These are phyloP conservation scores for Ganoderma leucocontextum DNA, from an alignment of 1,284 basidiomycete species.

Conservation along the genomic window DNA sequence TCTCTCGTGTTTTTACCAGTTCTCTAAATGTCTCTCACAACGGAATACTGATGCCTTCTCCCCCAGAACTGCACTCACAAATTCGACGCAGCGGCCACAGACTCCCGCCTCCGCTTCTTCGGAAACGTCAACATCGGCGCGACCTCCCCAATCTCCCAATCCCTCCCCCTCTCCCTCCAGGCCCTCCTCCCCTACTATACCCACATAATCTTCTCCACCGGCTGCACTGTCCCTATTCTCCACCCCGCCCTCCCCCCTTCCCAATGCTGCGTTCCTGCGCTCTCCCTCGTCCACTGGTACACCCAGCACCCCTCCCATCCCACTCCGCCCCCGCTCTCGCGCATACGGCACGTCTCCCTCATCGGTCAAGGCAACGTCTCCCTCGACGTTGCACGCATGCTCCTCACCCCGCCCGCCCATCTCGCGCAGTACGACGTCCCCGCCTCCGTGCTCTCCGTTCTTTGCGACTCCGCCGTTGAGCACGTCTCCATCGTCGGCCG, in stretches of 20 bases:
- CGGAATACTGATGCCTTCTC: neutral
- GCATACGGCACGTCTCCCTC: conserved; percentile 77
- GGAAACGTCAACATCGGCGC: conserved; percentile 87
- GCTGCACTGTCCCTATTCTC: conserved; percentile 71
- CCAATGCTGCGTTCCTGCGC: conserved; percentile 74
- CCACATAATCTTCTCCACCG: conserved; percentile 84
- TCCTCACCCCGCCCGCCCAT: conserved; percentile 73
- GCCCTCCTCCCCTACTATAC: conserved; percentile 76
- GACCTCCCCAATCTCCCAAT: conserved; percentile 52
- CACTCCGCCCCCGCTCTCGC: conserved; percentile 66
- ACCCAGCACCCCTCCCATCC: conserved; percentile 85
- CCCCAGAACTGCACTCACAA: conserved; percentile 95
- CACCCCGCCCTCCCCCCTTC: conserved; percentile 64
- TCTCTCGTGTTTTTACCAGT: neutral
- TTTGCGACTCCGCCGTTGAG: conserved; percentile 70
- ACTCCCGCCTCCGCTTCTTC: conserved; percentile 87
- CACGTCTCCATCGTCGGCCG: conserved; percentile 89
- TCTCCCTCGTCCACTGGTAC: conserved; percentile 97
- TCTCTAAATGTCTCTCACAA: conserved; percentile 5
- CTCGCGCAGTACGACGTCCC: conserved; percentile 87
- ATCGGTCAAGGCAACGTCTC: conserved; percentile 98
- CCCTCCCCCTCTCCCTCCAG: conserved; percentile 63
- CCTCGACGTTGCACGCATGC: conserved; percentile 91
- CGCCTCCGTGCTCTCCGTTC: conserved; percentile 73
- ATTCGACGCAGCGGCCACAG: conserved; percentile 81